These are phyloP conservation scores for Caryopteris hybrid DNA, from an alignment of 305 asterid genomes.

Conservation along the genomic window DNA sequence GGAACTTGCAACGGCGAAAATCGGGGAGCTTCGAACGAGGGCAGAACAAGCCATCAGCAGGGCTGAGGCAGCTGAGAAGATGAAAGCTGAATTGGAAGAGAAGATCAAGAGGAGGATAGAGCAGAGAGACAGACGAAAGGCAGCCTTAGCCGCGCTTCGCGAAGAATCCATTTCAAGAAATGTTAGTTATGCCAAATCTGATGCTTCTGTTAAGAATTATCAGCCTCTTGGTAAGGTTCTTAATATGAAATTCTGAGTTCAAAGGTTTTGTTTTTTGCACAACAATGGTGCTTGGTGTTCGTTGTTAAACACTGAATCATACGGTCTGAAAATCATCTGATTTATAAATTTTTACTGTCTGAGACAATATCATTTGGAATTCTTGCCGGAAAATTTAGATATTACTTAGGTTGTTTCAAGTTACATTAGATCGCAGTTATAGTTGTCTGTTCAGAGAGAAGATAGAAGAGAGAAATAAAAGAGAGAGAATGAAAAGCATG, in stretches of 20 bases:
- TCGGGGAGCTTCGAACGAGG: conserved; percentile 52
- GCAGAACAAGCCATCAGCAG: conserved; percentile 78
- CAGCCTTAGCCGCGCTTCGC: conserved; percentile 44
- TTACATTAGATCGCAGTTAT: too few species aligned
- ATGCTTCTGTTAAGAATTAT: conserved; percentile 20
- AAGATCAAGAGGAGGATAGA: conserved; percentile 50
- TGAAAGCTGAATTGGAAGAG: conserved; percentile 44
- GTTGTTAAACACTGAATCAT: neutral
- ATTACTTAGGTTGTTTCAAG: too few species aligned
- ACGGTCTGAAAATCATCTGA: neutral
- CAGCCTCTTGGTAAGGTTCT: conserved; percentile 78
- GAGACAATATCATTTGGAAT: too few species aligned
- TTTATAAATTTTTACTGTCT: neutral
- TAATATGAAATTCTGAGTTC: conserved; percentile 54
- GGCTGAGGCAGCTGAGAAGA: conserved; percentile 73
- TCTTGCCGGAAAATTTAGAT: too few species aligned
- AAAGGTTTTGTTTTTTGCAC: neutral
- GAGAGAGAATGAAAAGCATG: too few species aligned
- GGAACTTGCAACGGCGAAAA: conserved; percentile 34
- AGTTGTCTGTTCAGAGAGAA: too few species aligned
- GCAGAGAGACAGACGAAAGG: conserved; percentile 43
- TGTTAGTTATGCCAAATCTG: neutral
- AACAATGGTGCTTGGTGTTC: too few species aligned
- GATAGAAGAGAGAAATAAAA: too few species aligned
- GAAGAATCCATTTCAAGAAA: conserved; percentile 46